Conservation (phyloP, 768 basidiomycete genomes). For the Suillus spraguei region DNA sequence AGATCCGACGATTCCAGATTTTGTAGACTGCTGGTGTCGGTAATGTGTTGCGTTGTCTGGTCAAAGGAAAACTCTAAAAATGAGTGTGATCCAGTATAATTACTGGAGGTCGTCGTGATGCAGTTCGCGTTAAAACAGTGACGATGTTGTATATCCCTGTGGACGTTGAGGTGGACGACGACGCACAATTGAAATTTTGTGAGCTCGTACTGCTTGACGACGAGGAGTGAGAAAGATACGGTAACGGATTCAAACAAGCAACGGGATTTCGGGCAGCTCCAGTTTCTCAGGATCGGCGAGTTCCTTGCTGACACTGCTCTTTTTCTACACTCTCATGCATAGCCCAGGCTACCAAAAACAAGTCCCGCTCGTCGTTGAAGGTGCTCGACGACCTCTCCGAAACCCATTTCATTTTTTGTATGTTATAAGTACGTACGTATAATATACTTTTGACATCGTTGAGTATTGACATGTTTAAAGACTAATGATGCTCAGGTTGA, state of each 20-base stretch:
- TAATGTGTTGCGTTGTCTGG: conserved; percentile 15
- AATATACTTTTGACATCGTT: not conserved
- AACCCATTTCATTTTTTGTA: not conserved
- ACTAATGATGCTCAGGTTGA: not conserved
- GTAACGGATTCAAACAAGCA: conserved; percentile 10
- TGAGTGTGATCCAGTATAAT: conserved; percentile 4
- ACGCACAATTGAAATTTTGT: not conserved
- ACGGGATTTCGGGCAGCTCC: conserved; percentile 13
- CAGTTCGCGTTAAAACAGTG: not conserved
- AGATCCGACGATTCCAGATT: conserved; percentile 16
- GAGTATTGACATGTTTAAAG: not conserved
- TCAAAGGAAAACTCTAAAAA: not conserved
- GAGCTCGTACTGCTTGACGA: conserved; percentile 4
- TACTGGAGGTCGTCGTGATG: not conserved
- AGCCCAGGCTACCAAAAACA: not conserved
- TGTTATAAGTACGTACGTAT: not conserved
- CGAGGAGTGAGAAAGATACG: conserved; percentile 3
- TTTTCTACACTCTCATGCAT: conserved; percentile 14
- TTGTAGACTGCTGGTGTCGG: not conserved
- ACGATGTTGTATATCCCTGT: not conserved
- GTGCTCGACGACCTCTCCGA: not conserved
- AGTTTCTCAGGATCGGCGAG: conserved; percentile 31
- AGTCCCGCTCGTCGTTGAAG: not conserved
- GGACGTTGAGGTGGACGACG: not conserved
- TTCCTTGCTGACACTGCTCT: not conserved